Evolutionary conservation across 148 eudicot genomes (phyloP).

Genomic region (Vaccinium myrtillus): DNA sequence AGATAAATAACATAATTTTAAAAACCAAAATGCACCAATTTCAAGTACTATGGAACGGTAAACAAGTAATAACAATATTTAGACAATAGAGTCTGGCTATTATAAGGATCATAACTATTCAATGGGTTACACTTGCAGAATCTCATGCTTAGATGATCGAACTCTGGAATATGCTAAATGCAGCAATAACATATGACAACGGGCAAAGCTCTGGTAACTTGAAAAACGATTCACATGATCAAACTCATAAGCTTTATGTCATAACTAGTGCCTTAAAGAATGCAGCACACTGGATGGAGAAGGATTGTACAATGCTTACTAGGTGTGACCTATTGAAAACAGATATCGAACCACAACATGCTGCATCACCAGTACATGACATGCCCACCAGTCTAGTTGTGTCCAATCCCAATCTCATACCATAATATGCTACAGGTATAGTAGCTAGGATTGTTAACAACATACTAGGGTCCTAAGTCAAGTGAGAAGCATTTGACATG

Average conservation of each 20-base stretch:
- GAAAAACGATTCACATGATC: constrained; percentile 1
- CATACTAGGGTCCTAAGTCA: constrained; percentile 1
- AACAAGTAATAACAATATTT: not conserved
- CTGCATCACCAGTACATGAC: not conserved
- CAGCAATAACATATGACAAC: not conserved
- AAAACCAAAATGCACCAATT: not conserved
- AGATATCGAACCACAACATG: not conserved
- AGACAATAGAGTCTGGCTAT: not conserved
- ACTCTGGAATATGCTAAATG: not conserved
- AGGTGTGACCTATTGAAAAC: not conserved
- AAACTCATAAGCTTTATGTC: not conserved
- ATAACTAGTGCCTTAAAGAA: not conserved
- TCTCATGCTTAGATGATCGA: not conserved
- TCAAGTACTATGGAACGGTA: not conserved
- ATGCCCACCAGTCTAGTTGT: not conserved
- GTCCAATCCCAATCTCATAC: not conserved
- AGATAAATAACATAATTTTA: not conserved
- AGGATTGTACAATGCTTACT: not conserved
- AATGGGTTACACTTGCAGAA: not conserved
- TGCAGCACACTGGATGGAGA: not conserved
- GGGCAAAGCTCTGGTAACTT: not conserved
- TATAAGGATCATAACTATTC: not conserved
- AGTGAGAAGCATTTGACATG: not conserved
- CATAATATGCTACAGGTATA: constrained; percentile 5
- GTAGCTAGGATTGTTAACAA: constrained; percentile 1